Conservation (phyloP, 331 rosid genomes). For the Telfairia occidentalis region DNA sequence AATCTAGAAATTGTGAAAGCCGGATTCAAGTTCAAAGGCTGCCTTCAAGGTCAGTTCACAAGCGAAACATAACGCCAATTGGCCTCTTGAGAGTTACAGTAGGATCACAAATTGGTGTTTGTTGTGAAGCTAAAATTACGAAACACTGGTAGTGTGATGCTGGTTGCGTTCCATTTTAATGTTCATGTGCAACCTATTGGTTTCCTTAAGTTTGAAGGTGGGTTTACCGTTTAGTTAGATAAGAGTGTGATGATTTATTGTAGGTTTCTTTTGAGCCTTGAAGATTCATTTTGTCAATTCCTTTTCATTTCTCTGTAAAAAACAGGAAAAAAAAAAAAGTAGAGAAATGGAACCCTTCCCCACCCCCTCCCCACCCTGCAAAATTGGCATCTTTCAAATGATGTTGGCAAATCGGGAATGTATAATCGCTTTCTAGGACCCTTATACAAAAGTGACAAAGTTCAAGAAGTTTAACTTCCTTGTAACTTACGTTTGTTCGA, state of each 20-base stretch:
- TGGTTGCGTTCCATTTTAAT: not conserved
- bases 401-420: not conserved
- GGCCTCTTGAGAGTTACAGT: not conserved
- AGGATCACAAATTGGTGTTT: not conserved
- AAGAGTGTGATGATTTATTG: conserved; percentile 11
- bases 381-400: not conserved
- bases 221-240: conserved; percentile 9
- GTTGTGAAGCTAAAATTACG: not conserved
- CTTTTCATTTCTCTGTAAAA: not conserved
- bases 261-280: not conserved
- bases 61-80: not conserved
- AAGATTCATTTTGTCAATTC: not conserved
- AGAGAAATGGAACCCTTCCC: not conserved
- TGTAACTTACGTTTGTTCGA: not conserved
- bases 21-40: not conserved
- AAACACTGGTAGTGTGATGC: not conserved
- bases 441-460: not conserved
- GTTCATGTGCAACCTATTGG: not conserved
- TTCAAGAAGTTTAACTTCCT: not conserved
- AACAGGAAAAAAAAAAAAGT: not conserved
- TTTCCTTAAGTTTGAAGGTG: conserved; percentile 4
- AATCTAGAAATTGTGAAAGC: conserved; percentile 14
- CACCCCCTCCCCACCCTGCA: not conserved
- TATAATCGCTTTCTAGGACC: not conserved
- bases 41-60: not conserved